A percentile compares a stretch with the other conserved stretches of the same genome.
These are phyloP conservation scores for Spencermartinsiella europaea DNA, from an alignment of 805 yeast genomes.

Conservation along the genomic window DNA sequence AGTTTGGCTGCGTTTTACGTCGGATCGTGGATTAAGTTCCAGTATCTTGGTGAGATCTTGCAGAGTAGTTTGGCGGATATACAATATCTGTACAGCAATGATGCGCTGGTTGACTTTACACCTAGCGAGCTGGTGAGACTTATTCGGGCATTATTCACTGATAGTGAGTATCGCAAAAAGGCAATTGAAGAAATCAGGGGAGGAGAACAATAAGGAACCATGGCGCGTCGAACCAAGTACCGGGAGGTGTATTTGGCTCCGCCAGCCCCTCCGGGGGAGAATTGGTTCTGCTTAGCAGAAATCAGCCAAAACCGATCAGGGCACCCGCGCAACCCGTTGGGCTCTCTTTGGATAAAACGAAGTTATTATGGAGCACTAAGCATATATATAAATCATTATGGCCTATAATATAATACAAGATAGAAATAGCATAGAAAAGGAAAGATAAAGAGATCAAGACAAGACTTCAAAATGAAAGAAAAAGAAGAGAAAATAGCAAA, in stretches of 20 bases:
- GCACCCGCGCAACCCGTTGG: no score
- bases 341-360: no score
- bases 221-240: background rate
- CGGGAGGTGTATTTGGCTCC: background rate
- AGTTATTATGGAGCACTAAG: no score
- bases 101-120: constrained; percentile 31
- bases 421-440: background rate
- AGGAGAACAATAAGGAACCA: background rate
- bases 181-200: constrained; percentile 22
- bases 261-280: no score
- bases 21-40: constrained; percentile 36
- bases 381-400: no score
- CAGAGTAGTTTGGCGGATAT: constrained; percentile 30
- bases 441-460: background rate
- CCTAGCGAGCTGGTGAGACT: constrained; percentile 28
- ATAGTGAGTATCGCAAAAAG: constrained; percentile 26
- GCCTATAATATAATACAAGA: no score
- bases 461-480: background rate
- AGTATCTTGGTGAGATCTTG: constrained; percentile 30
- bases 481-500: background rate
- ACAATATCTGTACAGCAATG: constrained; percentile 23
- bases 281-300: no score
- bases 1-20: constrained; percentile 24
- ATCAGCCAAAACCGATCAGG: no score
- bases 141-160: constrained; percentile 32